These are phyloP conservation scores for Berberis vulgaris DNA, from an alignment of 164 flowering plant species.

Conservation along the genomic window DNA sequence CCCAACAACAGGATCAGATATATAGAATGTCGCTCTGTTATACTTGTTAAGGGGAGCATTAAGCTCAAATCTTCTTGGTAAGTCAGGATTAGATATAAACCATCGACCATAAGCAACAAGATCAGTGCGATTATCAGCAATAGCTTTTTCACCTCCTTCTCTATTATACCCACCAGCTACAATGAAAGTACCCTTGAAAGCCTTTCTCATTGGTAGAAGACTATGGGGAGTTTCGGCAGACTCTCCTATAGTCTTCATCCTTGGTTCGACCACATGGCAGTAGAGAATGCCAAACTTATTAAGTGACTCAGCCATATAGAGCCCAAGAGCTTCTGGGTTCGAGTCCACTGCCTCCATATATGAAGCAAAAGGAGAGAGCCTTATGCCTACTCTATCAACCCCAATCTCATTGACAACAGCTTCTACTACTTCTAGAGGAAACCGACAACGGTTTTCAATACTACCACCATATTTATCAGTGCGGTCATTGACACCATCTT, in stretches of 20 bases:
- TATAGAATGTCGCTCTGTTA: too few relatives aligned
- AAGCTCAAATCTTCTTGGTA: too few relatives aligned
- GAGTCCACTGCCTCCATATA: constrained; percentile 41
- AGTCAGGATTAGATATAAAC: too few relatives aligned
- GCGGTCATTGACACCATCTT: constrained; percentile 50
- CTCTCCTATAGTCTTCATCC: constrained; percentile 26
- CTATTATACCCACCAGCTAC: constrained; percentile 34
- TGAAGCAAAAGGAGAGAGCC: too few relatives aligned
- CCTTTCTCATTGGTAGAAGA: constrained; percentile 37
- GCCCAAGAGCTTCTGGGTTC: constrained; percentile 39
- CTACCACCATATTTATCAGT: constrained; percentile 53
- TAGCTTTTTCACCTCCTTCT: too few relatives aligned
- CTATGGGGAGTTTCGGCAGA: constrained; percentile 20
- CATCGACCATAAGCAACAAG: too few relatives aligned
- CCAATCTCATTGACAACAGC: constrained; percentile 50
- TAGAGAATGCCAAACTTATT: constrained; percentile 35
- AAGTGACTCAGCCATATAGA: constrained; percentile 35
- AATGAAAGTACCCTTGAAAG: constrained; percentile 38
- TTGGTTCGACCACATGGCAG: constrained; percentile 49
- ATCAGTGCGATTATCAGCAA: too few relatives aligned
- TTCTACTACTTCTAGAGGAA: constrained; percentile 43
- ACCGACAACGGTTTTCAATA: constrained; percentile 44
- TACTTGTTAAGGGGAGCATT: too few relatives aligned
- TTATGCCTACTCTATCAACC: constrained; percentile 38
- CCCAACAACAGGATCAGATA: too few relatives aligned